Percentiles rank a stretch among this genome's conserved stretches.
phyloP scores from a whole-genome alignment of 2,329 filamentous ascomycete species.

The Dothistroma pini region DNA sequence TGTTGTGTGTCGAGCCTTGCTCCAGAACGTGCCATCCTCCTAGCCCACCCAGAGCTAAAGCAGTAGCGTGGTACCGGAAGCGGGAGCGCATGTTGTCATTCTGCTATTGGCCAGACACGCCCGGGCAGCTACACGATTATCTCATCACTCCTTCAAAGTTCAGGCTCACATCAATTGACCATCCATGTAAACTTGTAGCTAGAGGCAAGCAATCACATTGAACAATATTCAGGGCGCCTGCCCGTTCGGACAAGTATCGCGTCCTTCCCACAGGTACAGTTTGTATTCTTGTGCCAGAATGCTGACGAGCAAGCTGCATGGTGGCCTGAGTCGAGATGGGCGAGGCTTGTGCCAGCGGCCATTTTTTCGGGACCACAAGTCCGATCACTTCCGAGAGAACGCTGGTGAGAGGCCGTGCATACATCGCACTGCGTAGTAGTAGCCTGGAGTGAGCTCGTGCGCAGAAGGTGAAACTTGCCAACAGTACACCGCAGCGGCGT shows the following conservation, averaged over 20 bases:
- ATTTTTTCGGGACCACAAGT: too few species aligned
- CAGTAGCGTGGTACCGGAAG: not conserved
- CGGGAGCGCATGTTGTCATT: slow-evolving; percentile 2
- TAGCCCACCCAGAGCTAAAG: not conserved
- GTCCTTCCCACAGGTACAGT: too few species aligned
- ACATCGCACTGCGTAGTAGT: too few species aligned
- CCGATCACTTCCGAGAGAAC: too few species aligned
- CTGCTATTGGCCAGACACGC: not conserved
- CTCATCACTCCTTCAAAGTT: not conserved
- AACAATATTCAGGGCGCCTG: not conserved
- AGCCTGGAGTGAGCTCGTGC: not conserved
- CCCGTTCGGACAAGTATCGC: too few species aligned
- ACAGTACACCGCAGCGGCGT: not conserved
- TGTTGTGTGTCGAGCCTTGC: not conserved
- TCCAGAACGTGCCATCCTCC: not conserved
- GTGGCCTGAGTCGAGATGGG: too few species aligned
- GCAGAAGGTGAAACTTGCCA: not conserved
- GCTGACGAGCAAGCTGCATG: too few species aligned
- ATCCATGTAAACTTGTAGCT: not conserved
- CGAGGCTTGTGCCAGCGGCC: too few species aligned
- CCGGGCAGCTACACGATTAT: not conserved
- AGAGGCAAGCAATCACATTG: not conserved
- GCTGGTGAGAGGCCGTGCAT: too few species aligned
- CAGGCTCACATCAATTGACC: not conserved
- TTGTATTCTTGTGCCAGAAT: too few species aligned